Base-by-base conservation (phyloP, 2,329 filamentous ascomycete genomes). In the Ceratocystis diversiconidia region DNA sequence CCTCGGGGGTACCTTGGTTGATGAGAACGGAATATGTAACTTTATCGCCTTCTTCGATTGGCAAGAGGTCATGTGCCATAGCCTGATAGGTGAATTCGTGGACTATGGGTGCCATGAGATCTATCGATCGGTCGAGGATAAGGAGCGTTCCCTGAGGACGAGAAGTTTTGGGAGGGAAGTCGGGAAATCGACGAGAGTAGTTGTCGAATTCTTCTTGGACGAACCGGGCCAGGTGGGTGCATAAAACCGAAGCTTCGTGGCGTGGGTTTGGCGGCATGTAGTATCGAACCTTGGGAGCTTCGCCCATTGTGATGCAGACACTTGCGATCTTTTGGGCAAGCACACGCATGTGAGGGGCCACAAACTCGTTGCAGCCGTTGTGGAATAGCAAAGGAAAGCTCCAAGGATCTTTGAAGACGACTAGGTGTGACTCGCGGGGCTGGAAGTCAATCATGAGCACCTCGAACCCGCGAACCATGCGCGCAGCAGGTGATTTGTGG, bases 51-150 rank as follows among this genome's bases (percentile, higher is more conserved):
- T 97, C 94, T 71, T 88, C 86, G 72, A 99, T 90, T 0, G 88
- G 88, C 36, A 99, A 78, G 7, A 99, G 79, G 73, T 99, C 94
- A 74, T 96, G 90, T 2, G 90, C 92, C 92, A 99, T 97, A 62
- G 94, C 91, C 75, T 99, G 94, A 74, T 97, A 99, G 12, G 94
- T 96, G 73, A 99, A 96, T 72, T 99, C 94, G 75, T 99, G 94
- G 3, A 97, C 73, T 10, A 97, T 77, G 0, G 94, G 94, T 0
- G 92, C 86, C 76, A 88, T 85, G 2, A 96, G 76, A 74, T 99
- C 94, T 88, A 99, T 94, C 6, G 91, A 90, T 68, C 94, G 84
- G 74, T 97, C 94, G 1, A 91, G 89, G 68, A 99, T 88, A 71
- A 96, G 79, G 0, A 99, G 82, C 0, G 91, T 84, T 48, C 90